phyloP scores from a whole-genome alignment of 805 yeast species.

The Teunomyces tritomae region DNA sequence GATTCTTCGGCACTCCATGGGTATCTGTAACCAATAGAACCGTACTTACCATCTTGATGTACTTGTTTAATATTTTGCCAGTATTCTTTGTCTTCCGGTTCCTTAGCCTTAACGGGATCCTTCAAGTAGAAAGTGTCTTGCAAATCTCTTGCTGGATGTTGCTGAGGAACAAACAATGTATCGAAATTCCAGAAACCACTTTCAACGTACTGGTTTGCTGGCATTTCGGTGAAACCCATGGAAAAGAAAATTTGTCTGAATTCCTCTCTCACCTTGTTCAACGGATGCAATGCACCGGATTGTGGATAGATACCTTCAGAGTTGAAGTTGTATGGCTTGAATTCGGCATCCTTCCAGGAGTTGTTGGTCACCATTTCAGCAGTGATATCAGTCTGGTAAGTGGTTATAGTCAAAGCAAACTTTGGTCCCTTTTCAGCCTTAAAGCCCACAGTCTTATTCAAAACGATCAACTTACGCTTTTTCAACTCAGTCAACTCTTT shows the following conservation, averaged over 20 bases:
- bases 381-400: constrained; percentile 90
- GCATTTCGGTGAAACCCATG: constrained; percentile 99
- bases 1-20: constrained; percentile 95
- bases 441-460: constrained; percentile 74
- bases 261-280: constrained; percentile 95
- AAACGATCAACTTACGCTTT: constrained; percentile 82
- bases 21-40: constrained; percentile 97
- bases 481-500: constrained; percentile 81
- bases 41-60: constrained; percentile 87
- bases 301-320: constrained; percentile 87
- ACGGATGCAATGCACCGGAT: constrained; percentile 95
- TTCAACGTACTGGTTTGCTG: constrained; percentile 96
- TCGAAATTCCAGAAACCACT: constrained; percentile 99
- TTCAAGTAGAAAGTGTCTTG: constrained; percentile 98
- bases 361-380: constrained; percentile 86
- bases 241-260: constrained; percentile 96
- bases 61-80: constrained; percentile 76
- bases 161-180: constrained; percentile 95
- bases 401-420: constrained; percentile 76
- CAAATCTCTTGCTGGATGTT: constrained; percentile 98
- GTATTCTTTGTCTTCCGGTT: constrained; percentile 79
- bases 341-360: constrained; percentile 76
- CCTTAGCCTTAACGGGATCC: constrained; percentile 80
- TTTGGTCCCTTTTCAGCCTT: constrained; percentile 76
- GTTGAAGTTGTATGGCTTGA: constrained; percentile 94